Percentiles rank a stretch among this genome's conserved stretches.
Conservation (phyloP, 2,329 filamentous ascomycete species). For the Nigrospora sphaerica region DNA sequence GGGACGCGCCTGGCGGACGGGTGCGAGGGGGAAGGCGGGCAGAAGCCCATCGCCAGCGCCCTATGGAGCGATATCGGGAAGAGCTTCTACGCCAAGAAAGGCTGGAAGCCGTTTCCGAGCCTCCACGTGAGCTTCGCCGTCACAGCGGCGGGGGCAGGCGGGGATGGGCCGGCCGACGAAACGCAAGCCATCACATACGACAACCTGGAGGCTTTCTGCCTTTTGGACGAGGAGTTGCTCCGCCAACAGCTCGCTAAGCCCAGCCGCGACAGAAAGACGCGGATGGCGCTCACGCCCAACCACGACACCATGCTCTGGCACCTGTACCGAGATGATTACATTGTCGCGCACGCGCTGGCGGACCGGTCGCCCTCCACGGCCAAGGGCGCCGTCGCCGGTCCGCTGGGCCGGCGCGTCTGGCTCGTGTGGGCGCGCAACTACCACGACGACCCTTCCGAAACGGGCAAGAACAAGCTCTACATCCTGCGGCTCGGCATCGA, state of each 20-base stretch:
- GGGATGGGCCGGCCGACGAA: constrained; percentile 10
- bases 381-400: constrained; percentile 62
- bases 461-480: constrained; percentile 60
- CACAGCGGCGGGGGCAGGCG: constrained; percentile 11
- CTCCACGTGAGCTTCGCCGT: constrained; percentile 61
- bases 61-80: constrained; percentile 85
- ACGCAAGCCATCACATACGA: constrained; percentile 45
- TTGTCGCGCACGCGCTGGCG: constrained; percentile 55
- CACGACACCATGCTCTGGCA: constrained; percentile 67
- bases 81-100: constrained; percentile 68
- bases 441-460: constrained; percentile 44
- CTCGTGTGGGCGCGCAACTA: constrained; percentile 65
- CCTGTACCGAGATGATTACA: constrained; percentile 73
- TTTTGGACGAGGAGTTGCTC: constrained; percentile 57
- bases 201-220: constrained; percentile 55
- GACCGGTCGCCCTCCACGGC: constrained; percentile 25
- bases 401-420: constrained; percentile 56
- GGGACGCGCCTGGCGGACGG: constrained; percentile 20
- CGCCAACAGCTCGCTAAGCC: constrained; percentile 38
- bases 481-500: constrained; percentile 65
- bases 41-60: constrained; percentile 56
- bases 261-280: constrained; percentile 32
- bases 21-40: constrained; percentile 5
- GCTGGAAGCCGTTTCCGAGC: constrained; percentile 71
- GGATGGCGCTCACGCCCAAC: constrained; percentile 63